Base-by-base conservation (phyloP, 129 eudicot genomes). In the Flaveria brownii region DNA sequence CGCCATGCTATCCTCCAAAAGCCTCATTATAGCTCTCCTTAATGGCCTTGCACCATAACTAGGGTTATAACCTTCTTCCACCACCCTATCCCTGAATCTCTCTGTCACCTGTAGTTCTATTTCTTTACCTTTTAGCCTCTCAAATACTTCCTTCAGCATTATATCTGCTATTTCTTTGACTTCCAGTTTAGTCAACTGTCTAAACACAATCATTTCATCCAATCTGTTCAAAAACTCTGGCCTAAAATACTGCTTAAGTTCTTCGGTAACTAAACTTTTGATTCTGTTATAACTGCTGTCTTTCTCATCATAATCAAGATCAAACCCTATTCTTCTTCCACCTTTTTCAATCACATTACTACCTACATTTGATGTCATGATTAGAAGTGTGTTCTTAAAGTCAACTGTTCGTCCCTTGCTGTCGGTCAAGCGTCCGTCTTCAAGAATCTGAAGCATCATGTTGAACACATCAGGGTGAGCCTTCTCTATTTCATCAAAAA, bases 271-370 rank as follows among this genome's bases (percentile, higher is more conserved):
- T 26, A 55, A 51, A 3, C 60, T 22, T 76, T 81, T 87, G 36
- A 87, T 77, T 6, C 80, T 47, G 26, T 78, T 88, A 69, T 93
- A 93, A 75, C 97, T 87, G 68, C 84, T 82, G 70, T 93, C 98
- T 77, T 90, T 81, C 88, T 91, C 96, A 33, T 87, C 93, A 11
- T 82, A 85, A 62, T 87, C 97, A 1, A 93, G 84, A 67, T 88
- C 88, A 23, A 93, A 93, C 16, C 98, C 97, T 13, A 93, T 86
- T n/a, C 91, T 76, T 0, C 98, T 87, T 17, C 92, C 82, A 47
- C 70, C 82, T 0, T 80, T 72, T 26, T 77, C 82, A 11, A 63
- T 71, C 70, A 84, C 59, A 5, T 63, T 72, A n/a, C 83, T 81
- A 30, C 88, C 91, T 0, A 84, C 64, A 13, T 84, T 84, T 11